Conservation (phyloP, 352 stramenopile genomes). For the Phytopythium mirpurense region DNA sequence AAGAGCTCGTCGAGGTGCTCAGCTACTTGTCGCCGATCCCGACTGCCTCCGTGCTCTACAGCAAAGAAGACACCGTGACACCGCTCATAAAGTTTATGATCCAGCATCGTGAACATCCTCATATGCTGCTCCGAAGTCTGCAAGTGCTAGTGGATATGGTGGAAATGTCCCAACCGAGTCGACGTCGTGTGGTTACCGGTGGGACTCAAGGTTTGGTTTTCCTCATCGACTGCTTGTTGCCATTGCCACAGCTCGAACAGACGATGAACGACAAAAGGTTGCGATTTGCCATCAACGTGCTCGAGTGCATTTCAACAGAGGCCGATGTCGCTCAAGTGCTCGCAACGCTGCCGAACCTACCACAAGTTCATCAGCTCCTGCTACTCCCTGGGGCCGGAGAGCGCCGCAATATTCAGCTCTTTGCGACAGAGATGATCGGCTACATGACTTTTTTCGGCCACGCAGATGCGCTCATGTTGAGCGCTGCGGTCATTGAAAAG, state of each 20-base stretch:
- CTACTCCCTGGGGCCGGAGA: slow-evolving; percentile 16
- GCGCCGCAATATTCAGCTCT: slow-evolving; percentile 39
- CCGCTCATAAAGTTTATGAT: slow-evolving; percentile 44
- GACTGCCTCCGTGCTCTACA: slow-evolving; percentile 20
- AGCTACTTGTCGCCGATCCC: slow-evolving; percentile 20
- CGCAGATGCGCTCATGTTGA: slow-evolving; percentile 25
- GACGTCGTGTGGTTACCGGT: slow-evolving; percentile 26
- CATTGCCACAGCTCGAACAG: not conserved
- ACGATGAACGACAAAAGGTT: slow-evolving; percentile 7
- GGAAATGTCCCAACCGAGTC: slow-evolving; percentile 37
- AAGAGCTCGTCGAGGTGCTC: slow-evolving; percentile 20
- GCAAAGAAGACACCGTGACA: slow-evolving; percentile 36
- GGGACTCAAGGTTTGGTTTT: slow-evolving; percentile 7
- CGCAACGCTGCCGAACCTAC: slow-evolving; percentile 19
- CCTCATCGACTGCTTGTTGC: slow-evolving; percentile 4
- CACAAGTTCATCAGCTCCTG: slow-evolving; percentile 32
- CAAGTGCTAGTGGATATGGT: slow-evolving; percentile 50
- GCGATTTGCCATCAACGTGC: slow-evolving; percentile 32
- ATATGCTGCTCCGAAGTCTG: slow-evolving; percentile 34
- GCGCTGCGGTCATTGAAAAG: slow-evolving; percentile 20
- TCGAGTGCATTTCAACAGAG: slow-evolving; percentile 60
- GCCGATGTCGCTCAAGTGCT: slow-evolving; percentile 29
- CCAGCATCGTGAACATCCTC: slow-evolving; percentile 6
- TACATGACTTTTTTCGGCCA: slow-evolving; percentile 59
- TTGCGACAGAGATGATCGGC: slow-evolving; percentile 55